These are phyloP conservation scores for Diaporthe longicolla DNA, from an alignment of 2,329 filamentous ascomycete genomes.

Conservation along the genomic window DNA sequence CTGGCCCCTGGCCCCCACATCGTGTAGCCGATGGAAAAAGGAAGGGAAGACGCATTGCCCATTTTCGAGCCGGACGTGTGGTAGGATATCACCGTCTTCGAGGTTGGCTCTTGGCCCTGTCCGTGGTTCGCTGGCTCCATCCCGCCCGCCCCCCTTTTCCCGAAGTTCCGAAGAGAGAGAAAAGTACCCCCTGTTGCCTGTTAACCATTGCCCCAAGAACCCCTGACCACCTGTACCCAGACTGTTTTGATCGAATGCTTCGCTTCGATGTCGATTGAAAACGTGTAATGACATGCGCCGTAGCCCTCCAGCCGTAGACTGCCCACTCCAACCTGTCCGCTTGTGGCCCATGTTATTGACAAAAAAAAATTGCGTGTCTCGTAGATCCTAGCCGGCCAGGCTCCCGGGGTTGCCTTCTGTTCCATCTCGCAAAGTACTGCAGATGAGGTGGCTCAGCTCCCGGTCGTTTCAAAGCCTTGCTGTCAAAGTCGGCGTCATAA, in stretches of 20 bases:
- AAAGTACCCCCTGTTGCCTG: slow-evolving; percentile 8
- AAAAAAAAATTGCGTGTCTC: slow-evolving; percentile 28
- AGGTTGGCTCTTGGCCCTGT: slow-evolving; percentile 24
- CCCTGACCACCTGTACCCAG: background rate
- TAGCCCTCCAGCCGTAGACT: slow-evolving; percentile 15
- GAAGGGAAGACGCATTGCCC: slow-evolving; percentile 8
- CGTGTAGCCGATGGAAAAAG: background rate
- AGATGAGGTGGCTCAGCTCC: background rate
- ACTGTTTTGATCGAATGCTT: slow-evolving; percentile 12
- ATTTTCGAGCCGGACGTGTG: slow-evolving; percentile 5
- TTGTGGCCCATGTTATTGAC: slow-evolving; percentile 25
- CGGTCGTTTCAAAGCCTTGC: background rate
- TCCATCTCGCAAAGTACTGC: slow-evolving; percentile 41
- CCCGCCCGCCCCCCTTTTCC: slow-evolving; percentile 8
- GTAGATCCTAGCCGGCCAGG: slow-evolving; percentile 26
- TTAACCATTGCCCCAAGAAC: slow-evolving; percentile 10
- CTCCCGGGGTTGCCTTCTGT: background rate
- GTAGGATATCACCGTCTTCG: slow-evolving; percentile 1
- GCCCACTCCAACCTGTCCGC: background rate
- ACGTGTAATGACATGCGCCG: slow-evolving; percentile 4
- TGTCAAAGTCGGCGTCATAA: background rate
- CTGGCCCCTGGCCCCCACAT: slow-evolving; percentile 2
- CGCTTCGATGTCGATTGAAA: slow-evolving; percentile 10
- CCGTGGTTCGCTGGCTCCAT: slow-evolving; percentile 24
- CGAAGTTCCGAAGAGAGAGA: slow-evolving; percentile 20